Evolutionary conservation across 225 moss, liverwort and hornwort species (phyloP).

Genomic region (Antitrichia curtipendula): DNA sequence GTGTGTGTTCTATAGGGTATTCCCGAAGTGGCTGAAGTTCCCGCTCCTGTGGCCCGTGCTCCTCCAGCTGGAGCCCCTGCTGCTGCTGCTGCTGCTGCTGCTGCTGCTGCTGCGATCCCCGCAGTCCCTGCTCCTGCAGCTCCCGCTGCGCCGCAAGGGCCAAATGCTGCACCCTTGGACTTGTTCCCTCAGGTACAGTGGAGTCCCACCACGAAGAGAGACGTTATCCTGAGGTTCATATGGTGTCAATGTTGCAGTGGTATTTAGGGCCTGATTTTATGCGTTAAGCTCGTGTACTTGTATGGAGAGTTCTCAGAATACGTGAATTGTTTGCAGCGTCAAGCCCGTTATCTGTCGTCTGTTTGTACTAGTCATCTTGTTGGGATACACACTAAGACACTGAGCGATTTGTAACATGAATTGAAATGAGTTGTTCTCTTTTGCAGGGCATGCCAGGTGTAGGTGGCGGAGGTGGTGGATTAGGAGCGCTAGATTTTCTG

Average conservation of each 20-base stretch:
- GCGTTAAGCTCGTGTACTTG: not conserved
- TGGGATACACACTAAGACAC: not conserved
- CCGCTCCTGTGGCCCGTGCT: not conserved
- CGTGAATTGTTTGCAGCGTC: not conserved
- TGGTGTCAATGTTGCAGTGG: not conserved
- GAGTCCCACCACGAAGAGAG: not conserved
- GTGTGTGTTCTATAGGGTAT: constrained; percentile 44
- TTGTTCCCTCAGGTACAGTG: constrained; percentile 79
- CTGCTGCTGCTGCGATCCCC: not conserved
- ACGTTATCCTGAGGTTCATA: not conserved
- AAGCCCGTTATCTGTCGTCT: not conserved
- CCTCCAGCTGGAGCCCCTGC: constrained; percentile 8
- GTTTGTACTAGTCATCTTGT: not conserved
- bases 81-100: not conserved
- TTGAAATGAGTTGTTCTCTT: not conserved
- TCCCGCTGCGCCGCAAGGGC: constrained; percentile 36
- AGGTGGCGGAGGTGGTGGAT: constrained; percentile 50
- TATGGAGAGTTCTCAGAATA: not conserved
- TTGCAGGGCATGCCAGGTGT: constrained; percentile 75
- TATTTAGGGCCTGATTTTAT: not conserved
- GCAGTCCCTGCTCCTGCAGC: constrained; percentile 12
- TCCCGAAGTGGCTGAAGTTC: constrained; percentile 77
- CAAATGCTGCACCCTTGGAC: constrained; percentile 85
- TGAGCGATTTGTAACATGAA: not conserved
- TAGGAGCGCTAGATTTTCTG: constrained; percentile 76